A percentile compares a stretch with the other conserved stretches of the same genome.
These are phyloP conservation scores for Nicotiana noctiflora DNA, from an alignment of 257 asterid species.

Conservation along the genomic window DNA sequence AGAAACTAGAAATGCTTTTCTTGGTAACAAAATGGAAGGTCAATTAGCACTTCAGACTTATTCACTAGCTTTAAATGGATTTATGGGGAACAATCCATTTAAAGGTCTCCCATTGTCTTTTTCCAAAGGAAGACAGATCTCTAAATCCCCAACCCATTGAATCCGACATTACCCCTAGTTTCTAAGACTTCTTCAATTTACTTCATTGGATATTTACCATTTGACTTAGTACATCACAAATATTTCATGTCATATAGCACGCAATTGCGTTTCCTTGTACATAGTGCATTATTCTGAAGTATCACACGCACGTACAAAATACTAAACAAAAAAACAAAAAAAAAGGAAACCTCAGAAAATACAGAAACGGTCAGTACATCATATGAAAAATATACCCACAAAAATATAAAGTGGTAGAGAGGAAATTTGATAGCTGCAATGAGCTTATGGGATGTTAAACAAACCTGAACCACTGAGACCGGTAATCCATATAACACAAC, in stretches of 20 bases:
- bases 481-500: constrained; percentile 95
- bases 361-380: background rate
- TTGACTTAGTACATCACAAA: too few relatives aligned
- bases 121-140: background rate
- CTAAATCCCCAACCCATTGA: background rate
- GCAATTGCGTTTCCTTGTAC: too few relatives aligned
- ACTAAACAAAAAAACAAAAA: background rate
- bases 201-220: too few relatives aligned
- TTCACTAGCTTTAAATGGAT: background rate
- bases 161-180: too few relatives aligned
- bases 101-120: background rate
- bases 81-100: background rate
- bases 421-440: background rate
- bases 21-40: background rate
- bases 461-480: constrained; percentile 99
- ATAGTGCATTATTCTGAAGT: background rate
- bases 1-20: background rate
- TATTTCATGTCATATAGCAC: too few relatives aligned
- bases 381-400: background rate
- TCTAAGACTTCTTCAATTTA: too few relatives aligned
- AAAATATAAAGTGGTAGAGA: background rate
- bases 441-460: constrained; percentile 13
- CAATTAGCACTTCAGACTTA: background rate
- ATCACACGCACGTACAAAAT: background rate
- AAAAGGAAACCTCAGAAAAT: too few relatives aligned